Conservation (phyloP, 495 filamentous ascomycete genomes). For the Xylaria intraflava region DNA sequence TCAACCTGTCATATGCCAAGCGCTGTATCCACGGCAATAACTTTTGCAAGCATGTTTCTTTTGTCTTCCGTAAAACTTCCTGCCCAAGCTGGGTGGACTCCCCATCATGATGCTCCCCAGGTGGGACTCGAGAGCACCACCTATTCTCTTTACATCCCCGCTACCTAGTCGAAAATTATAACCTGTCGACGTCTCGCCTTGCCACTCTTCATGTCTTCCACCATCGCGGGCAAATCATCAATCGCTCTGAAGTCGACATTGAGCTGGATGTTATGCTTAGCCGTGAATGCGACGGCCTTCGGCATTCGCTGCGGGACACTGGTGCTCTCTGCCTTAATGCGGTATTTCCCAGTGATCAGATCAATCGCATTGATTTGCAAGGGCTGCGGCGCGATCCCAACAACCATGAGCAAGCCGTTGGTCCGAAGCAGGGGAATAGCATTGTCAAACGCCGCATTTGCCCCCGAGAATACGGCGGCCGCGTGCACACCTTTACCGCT, state of each 20-base stretch:
- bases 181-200: constrained; percentile 5
- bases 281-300: constrained; percentile 25
- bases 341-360: constrained; percentile 13
- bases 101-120: no score
- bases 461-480: constrained; percentile 32
- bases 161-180: not conserved
- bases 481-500: constrained; percentile 30
- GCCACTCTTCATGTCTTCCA: constrained; percentile 16
- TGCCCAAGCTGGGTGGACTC: no score
- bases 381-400: constrained; percentile 30
- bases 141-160: no score
- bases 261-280: constrained; percentile 25
- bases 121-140: no score
- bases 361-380: constrained; percentile 21
- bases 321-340: constrained; percentile 21
- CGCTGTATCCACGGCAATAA: no score
- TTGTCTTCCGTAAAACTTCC: no score
- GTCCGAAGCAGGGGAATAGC: constrained; percentile 1
- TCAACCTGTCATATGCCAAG: no score
- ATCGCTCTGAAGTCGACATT: constrained; percentile 27
- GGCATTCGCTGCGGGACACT: constrained; percentile 32
- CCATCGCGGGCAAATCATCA: constrained; percentile 29
- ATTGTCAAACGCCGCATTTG: constrained; percentile 22
- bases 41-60: no score
- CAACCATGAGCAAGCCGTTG: constrained; percentile 34